Evolutionary conservation across 2,329 filamentous ascomycete species (phyloP).

Genomic region (Aspergillus pseudoviridinutans): DNA sequence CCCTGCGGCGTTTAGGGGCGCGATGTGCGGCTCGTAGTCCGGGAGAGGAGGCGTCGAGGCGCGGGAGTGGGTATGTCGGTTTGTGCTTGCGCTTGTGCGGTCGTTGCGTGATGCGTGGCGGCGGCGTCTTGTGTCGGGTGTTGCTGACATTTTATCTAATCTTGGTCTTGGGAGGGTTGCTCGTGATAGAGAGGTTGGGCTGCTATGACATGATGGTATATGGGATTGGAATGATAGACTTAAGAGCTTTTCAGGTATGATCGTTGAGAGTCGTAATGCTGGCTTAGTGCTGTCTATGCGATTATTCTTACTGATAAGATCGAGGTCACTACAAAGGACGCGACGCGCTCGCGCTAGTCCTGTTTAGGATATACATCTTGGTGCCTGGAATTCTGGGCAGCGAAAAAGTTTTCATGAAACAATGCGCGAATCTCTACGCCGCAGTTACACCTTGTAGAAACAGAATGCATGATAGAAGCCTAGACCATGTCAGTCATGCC

Average conservation of each 20-base stretch:
- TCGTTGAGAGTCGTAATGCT: neutral
- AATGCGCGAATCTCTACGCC: neutral
- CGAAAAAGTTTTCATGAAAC: neutral
- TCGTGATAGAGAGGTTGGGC: neutral
- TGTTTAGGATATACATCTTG: slow-evolving; percentile 21
- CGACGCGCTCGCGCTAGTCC: slow-evolving; percentile 31
- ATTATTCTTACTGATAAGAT: slow-evolving; percentile 4
- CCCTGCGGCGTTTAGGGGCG: slow-evolving; percentile 47
- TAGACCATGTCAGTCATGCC: slow-evolving; percentile 14
- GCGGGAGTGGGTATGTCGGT: slow-evolving; percentile 1
- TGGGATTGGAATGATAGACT: neutral
- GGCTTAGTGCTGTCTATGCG: neutral
- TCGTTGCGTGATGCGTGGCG: neutral
- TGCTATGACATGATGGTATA: neutral
- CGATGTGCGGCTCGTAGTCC: slow-evolving; percentile 51
- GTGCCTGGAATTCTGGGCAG: slow-evolving; percentile 2
- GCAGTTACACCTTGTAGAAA: slow-evolving; percentile 80
- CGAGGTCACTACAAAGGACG: slow-evolving; percentile 12
- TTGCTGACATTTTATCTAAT: neutral
- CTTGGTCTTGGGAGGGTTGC: neutral
- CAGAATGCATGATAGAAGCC: slow-evolving; percentile 91
- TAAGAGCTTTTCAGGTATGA: neutral
- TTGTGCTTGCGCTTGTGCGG: slow-evolving; percentile 3
- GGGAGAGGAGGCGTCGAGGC: slow-evolving; percentile 33
- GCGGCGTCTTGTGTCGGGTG: neutral